Evolutionary conservation across 495 filamentous ascomycete species (phyloP).

Genomic region (Xylaria venustula): DNA sequence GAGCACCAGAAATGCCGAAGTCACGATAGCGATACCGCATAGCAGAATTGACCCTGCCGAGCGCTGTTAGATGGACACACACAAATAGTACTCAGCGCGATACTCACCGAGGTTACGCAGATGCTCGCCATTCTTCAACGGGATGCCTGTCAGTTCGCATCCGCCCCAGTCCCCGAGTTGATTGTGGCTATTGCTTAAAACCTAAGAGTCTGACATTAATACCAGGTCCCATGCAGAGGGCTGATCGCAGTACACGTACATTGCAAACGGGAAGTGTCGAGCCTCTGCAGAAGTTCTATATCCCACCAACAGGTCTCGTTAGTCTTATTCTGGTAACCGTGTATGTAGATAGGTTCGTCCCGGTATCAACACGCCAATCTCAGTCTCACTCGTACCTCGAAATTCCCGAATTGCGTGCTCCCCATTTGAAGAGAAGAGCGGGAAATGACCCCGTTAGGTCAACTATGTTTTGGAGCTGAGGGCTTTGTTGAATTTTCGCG

Average conservation of each 20-base stretch:
- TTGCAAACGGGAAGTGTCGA: slow-evolving; percentile 96
- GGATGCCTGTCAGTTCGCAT: slow-evolving; percentile 72
- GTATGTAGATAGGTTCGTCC: background rate
- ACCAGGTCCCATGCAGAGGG: slow-evolving; percentile 17
- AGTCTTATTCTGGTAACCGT: background rate
- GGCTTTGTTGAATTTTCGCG: background rate
- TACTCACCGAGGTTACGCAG: slow-evolving; percentile 84
- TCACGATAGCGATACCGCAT: slow-evolving; percentile 70
- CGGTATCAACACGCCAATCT: too few species aligned
- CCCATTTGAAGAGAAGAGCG: slow-evolving; percentile 46
- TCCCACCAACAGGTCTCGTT: background rate
- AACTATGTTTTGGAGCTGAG: background rate
- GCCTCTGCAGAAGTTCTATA: slow-evolving; percentile 90
- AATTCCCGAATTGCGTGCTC: slow-evolving; percentile 82
- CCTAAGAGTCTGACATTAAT: slow-evolving; percentile 28
- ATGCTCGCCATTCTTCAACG: slow-evolving; percentile 58
- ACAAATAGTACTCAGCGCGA: background rate
- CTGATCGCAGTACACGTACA: slow-evolving; percentile 57
- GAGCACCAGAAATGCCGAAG: slow-evolving; percentile 64
- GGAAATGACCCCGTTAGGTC: slow-evolving; percentile 22
- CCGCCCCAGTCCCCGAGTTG: slow-evolving; percentile 55
- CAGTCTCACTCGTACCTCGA: slow-evolving; percentile 81
- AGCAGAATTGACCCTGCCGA: slow-evolving; percentile 85
- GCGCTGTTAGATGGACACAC: background rate
- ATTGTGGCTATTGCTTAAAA: slow-evolving; percentile 43